Base-by-base conservation (phyloP, 2,329 filamentous ascomycete species). In the Pseudogymnoascus sp. region DNA sequence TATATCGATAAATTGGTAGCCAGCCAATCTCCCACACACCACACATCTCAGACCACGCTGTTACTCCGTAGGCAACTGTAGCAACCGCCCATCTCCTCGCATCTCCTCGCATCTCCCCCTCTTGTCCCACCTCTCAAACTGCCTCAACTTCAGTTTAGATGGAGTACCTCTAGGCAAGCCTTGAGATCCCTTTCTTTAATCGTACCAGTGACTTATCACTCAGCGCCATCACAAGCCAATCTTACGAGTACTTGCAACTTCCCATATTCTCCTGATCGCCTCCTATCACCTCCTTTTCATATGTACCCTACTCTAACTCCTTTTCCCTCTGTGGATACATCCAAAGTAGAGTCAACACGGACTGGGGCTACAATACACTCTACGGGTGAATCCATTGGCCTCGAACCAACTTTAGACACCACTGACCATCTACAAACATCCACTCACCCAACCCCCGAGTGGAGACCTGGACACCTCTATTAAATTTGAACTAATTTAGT, bases 361-460 rank as follows among this genome's bases (percentile, higher is more conserved):
- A 55, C 29, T 3, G 27, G 27, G 44, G 27, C 17, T 21, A 21
- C 21, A 21, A 21, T 21, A 21, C 21, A 21, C 21, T n/a, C 44
- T 55, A 33, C 44, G 44, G 27, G 44, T 33, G 10, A 55, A 55
- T 55, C 33, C 44, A 55, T 55, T 55, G 44, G 44, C 29, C 44
- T 55, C n/a, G 44, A 55, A 27, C 29, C 6, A 4, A 31, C 44
- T 55, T 55, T 17, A 8, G n/a, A 55, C 27, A 42, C 41, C 41
- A 42, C 17, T 42, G 41, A 25, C 41, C 17, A 41, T 3, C 36
- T 25, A 17, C 41, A 25, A 35, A 4, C 33, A 35, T 10, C 33
- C 33, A 35, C 33, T 21, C 42, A 48, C 21, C 21, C 6, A 27
- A 27, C 42, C 42, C 13, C 42, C 25, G 13, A 48, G 21, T 21